These are phyloP conservation scores for Cordyceps pruinosa DNA, from an alignment of 2,329 filamentous ascomycete species.

Conservation along the genomic window DNA sequence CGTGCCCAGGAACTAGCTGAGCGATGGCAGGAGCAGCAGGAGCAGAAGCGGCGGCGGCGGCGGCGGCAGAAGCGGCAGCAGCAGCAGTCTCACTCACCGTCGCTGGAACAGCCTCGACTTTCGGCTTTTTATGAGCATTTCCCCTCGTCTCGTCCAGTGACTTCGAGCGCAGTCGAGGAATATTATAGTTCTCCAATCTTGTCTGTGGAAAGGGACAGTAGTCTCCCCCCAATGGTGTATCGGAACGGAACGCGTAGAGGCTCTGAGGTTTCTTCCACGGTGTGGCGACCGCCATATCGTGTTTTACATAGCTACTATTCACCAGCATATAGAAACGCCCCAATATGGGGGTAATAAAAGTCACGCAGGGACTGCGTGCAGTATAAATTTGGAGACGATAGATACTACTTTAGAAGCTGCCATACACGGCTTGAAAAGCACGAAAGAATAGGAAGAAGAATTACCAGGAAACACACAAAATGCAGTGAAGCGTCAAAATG, in stretches of 20 bases:
- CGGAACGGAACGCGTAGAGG: slow-evolving; percentile 4
- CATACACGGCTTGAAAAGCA: not conserved
- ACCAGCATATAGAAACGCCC: slow-evolving; percentile 46
- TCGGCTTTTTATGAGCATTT: not conserved
- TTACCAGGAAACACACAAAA: not conserved
- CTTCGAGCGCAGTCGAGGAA: not conserved
- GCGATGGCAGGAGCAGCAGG: not conserved
- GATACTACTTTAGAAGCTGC: no score
- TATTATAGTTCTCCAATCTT: not conserved
- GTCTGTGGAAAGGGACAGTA: not conserved
- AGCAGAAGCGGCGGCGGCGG: no score
- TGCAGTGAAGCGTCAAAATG: slow-evolving; percentile 34
- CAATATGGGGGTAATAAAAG: slow-evolving; percentile 47
- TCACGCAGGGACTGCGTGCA: not conserved
- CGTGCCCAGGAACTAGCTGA: not conserved
- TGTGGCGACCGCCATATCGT: slow-evolving; percentile 36
- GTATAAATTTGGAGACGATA: not conserved
- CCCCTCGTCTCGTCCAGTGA: not conserved
- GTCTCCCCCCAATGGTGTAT: slow-evolving; percentile 2
- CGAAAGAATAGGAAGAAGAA: not conserved
- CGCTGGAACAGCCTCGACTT: not conserved
- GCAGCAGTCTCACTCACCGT: not conserved
- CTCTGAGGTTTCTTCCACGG: slow-evolving; percentile 14
- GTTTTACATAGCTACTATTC: slow-evolving; percentile 54
- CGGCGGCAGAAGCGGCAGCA: not conserved